phyloP scores from a whole-genome alignment of 1,139 yeast species.

The Arxiozyma slooffiae region DNA sequence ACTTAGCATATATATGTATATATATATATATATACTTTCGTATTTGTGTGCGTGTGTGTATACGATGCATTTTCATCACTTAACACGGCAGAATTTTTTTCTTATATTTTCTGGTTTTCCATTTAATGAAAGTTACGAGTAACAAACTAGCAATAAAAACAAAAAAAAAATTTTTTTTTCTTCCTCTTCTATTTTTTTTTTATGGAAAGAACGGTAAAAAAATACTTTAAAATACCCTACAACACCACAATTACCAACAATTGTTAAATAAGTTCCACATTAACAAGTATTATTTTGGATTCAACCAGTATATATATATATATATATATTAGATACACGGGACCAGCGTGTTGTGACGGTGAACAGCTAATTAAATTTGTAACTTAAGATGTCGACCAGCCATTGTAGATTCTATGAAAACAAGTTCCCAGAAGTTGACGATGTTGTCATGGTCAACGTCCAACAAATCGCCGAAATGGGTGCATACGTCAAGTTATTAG shows the following conservation, averaged over 20 bases:
- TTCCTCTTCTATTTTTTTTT: no score
- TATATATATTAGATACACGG: not conserved
- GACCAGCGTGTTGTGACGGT: not conserved
- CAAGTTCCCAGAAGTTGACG: constrained; percentile 98
- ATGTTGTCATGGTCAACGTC: constrained; percentile 96
- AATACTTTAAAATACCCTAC: no score
- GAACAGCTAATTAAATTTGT: not conserved
- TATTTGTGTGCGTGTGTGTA: not conserved
- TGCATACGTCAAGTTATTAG: constrained; percentile 88
- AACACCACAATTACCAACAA: no score
- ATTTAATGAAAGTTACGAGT: not conserved
- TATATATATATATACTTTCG: no score
- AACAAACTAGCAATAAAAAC: not conserved
- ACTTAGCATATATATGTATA: no score
- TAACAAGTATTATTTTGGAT: no score
- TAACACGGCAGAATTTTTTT: no score
- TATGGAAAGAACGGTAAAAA: not conserved
- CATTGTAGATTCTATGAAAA: constrained; percentile 96
- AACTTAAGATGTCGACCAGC: constrained; percentile 57
- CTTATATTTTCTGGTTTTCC: no score
- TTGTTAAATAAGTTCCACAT: no score
- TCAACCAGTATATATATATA: no score
- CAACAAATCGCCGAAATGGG: constrained; percentile 98
- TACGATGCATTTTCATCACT: no score
- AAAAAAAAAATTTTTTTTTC: no score